Evolutionary conservation across 306 rosid species (phyloP).

Genomic region (Mucuna pruriens): DNA sequence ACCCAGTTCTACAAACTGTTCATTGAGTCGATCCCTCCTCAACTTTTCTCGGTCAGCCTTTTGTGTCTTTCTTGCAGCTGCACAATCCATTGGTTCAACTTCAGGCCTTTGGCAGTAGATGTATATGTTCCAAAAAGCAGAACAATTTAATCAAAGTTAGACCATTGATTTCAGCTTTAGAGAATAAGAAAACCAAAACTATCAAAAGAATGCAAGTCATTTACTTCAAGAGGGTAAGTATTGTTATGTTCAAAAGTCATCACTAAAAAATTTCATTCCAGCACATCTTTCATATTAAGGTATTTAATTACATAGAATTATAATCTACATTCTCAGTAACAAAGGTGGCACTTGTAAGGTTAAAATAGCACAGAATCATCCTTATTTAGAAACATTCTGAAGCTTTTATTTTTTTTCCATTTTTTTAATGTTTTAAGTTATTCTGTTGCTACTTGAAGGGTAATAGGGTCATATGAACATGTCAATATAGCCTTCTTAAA

Average conservation of each 20-base stretch:
- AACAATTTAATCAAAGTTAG: slow-evolving; percentile 10
- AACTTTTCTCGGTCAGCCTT: slow-evolving; percentile 92
- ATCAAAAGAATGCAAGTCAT: neutral
- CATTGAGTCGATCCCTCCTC: slow-evolving; percentile 83
- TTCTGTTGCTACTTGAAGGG: neutral
- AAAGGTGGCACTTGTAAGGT: neutral
- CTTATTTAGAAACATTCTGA: neutral
- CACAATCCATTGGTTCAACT: slow-evolving; percentile 62
- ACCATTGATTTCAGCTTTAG: slow-evolving; percentile 20
- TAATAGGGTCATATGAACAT: neutral
- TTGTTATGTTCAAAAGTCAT: neutral
- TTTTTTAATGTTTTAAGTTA: neutral
- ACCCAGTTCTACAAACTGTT: slow-evolving; percentile 79
- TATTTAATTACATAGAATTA: neutral
- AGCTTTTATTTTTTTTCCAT: neutral
- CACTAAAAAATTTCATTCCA: neutral
- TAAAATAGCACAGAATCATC: neutral
- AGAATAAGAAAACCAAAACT: slow-evolving; percentile 21
- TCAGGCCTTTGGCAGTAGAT: slow-evolving; percentile 58
- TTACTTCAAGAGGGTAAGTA: slow-evolving; percentile 30
- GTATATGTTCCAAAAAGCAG: slow-evolving; percentile 23
- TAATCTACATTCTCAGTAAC: slow-evolving; percentile 9
- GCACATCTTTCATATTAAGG: neutral
- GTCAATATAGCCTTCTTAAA: neutral
- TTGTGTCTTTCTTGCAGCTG: slow-evolving; percentile 66